Evolutionary conservation across 2,329 filamentous ascomycete species (phyloP), one percentile per base, ranked within the genome.

Genomic region (Botrytis fragariae): DNA sequence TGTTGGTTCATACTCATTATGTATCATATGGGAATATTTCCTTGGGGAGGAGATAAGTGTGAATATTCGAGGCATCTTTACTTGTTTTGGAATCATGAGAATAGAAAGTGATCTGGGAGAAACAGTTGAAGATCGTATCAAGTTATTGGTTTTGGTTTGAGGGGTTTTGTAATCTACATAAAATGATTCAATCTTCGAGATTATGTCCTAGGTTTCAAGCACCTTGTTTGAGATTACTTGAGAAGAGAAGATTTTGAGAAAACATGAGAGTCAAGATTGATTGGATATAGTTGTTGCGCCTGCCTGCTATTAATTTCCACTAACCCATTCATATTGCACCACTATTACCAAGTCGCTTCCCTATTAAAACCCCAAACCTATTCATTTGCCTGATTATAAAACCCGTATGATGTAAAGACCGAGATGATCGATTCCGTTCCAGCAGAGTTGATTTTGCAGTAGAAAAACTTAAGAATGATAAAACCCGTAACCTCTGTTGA

Each of bases 81-180:
- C 3, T 29, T 29, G 16, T 16, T 29, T 16, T 10, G 3, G 3
- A 4, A 9, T 9, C 3, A 57, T 32, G 7, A 29, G 7, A 4
- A 29, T 9, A 9, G 14, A 4, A 18, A 18, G n/a, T 18, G n/a
- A 29, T 29, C 3, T 4, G 2, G 0, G n/a, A 18, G 32, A 14
- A 57, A 32, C 4, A 2, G 7, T 18, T 2, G n/a, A 57, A 18
- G n/a, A 3, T 6, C 5, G 3, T 18, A 54, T 29, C 3, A 29
- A 29, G n/a, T 18, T 0, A 7, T 6, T 57, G 12, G 16, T 29
- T 57, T 32, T 29, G 4, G n/a, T 29, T 57, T 29, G 51, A 54
- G 1, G 7, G 1, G 2, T 18, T 32, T 29, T 29, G 7, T 29
- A 18, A 57, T 57, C 14, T 7, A 9, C 3, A 5, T 14, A 9